Evolutionary conservation across 345 rosid genomes (phyloP), one percentile per base, ranked within the genome.

Genomic region (Bruguiera gymnorhiza): DNA sequence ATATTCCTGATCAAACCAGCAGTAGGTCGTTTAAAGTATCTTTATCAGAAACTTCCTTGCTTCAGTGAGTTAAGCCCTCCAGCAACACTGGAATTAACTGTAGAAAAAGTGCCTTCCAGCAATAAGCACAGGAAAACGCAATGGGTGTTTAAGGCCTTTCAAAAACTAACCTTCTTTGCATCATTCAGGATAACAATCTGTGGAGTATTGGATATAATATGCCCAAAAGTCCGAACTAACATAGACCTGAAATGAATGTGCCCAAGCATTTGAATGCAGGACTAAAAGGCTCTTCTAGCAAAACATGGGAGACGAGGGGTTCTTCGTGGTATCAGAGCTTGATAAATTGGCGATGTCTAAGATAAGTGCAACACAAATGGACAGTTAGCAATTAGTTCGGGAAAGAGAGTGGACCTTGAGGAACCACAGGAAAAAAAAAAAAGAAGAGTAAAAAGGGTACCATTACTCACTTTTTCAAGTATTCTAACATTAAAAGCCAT

Each of bases 1-100:
- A 73, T 57, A 86, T 85, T 69, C 95, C 96, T 73, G 97, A 89
- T 69, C 91, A 69, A 60, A 88, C 86, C 66, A 94, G 82, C 70
- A 92, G 83, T 29, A 87, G 86, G 78, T 87, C 76, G 68, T 82
- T 88, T 69, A 88, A 30, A 24, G 80, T 75, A 77, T 88, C 92
- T 81, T 84, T 85, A 67, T 86, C 80, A 56, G 24, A 32, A 70
- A 80, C 48, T 78, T 86, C 86, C 73, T 74, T 51, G 75, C 85
- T 79, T 69, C 88, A 84, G 43, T 73, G 73, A 57, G 76, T 74
- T 65, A 94, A 80, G 63, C 87, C 87, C 75, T 92, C 96, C 77
- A 85, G 70, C 76, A 91, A 57, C 65, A 91, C 5, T 23, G 87
- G 88, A 69, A 87, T 84, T 69, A 94, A 72, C 97, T 94, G 87